These are phyloP conservation scores for Royoungia palumana DNA, from an alignment of 768 basidiomycete genomes.

Conservation along the genomic window DNA sequence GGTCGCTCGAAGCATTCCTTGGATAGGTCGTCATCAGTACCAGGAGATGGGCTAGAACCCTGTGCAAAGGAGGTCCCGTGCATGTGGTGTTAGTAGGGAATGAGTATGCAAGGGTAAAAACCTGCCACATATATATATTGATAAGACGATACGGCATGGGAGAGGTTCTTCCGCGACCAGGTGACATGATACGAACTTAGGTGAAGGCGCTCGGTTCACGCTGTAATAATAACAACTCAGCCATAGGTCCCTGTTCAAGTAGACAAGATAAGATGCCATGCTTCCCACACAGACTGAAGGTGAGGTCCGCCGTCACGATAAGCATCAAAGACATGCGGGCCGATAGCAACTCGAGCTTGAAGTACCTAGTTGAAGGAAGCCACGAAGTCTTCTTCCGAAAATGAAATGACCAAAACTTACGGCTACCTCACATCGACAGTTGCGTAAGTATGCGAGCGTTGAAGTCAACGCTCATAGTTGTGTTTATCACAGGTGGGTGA, in stretches of 20 bases:
- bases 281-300: not conserved
- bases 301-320: not conserved
- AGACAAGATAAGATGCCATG: not conserved
- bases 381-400: too few species aligned
- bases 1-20: slow-evolving; percentile 40
- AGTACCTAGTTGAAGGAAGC: too few species aligned
- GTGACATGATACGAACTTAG: not conserved
- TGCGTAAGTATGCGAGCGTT: too few species aligned
- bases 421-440: too few species aligned
- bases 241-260: not conserved
- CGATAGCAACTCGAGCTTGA: too few species aligned
- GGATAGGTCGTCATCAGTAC: not conserved
- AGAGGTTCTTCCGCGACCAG: not conserved
- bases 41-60: not conserved
- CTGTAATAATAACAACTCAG: slow-evolving; percentile 5
- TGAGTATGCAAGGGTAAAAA: not conserved
- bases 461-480: too few species aligned
- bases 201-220: not conserved
- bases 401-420: too few species aligned
- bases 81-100: not conserved
- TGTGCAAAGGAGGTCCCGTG: not conserved
- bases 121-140: slow-evolving; percentile 7
- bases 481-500: too few species aligned
- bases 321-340: too few species aligned
- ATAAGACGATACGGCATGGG: not conserved